Evolutionary conservation across 306 rosid genomes (phyloP), one percentile per base, ranked within the genome.

Genomic region (Gillenia trifoliata): DNA sequence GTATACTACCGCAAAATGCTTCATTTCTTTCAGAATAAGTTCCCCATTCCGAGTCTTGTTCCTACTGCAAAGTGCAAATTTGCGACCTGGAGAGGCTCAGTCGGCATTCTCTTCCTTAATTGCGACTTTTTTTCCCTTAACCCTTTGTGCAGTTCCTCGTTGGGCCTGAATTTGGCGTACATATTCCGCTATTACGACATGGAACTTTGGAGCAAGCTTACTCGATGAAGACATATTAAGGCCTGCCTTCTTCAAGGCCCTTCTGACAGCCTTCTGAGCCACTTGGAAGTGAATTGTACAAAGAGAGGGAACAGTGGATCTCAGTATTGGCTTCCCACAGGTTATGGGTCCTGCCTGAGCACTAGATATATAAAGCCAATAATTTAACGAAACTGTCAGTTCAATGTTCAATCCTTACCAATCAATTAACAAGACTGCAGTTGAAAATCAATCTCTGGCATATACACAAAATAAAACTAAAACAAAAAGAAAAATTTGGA

Each of bases 291-390:
- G 98, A 70, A 65, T 50, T 26, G 38, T 52, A 80, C 98, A 88
- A 70, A 88, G 85, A 59, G 88, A 77, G 68, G 89, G 96, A 68
- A 79, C 77, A 1, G 73, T 81, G 41, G 96, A 78, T 75, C 87
- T 86, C 82, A 86, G 15, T 75, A 88, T 83, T n/a, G 94, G 96
- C 81, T 90, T 92, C 40, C 79, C 75, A 57, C 92, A 90, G 1
- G 80, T 68, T 31, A 90, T 79, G 3, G 92, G 89, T 63, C 93
- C 96, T 8, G 85, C 77, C 77, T 81, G 80, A 77, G 81, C 82
- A 66, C 88, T 90, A 87, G 41, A 83, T 63, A 83, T 61, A 25
- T 8, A 45, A 31, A 56, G 36, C 12, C 17, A 52, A 40, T 52
- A 3, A 30, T 61, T 31, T 9, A 28, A 11, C 19, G 19, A 17